Conservation (phyloP, 2,329 filamentous ascomycete species). For the Xylariomycetidae sp. region DNA sequence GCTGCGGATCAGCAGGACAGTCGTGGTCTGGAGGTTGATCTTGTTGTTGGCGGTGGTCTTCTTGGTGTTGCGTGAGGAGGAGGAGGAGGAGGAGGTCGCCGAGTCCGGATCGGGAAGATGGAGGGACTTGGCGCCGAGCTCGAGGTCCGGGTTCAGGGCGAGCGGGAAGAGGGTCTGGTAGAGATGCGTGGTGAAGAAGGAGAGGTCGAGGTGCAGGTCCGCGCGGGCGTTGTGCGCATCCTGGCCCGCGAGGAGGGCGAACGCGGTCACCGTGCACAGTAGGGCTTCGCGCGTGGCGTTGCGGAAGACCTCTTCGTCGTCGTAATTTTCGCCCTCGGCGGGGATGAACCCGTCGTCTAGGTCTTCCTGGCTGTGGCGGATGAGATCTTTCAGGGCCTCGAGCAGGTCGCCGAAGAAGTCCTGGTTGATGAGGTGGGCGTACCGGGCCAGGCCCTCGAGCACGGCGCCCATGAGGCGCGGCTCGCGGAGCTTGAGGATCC, state of each 20-base stretch:
- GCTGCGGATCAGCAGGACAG: slow-evolving; percentile 83
- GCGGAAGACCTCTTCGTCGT: slow-evolving; percentile 47
- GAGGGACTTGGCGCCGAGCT: slow-evolving; percentile 70
- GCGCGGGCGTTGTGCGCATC: slow-evolving; percentile 81
- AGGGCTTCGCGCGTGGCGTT: slow-evolving; percentile 83
- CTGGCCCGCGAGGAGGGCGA: slow-evolving; percentile 91
- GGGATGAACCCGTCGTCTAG: slow-evolving; percentile 42
- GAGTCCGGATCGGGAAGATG: slow-evolving; percentile 63
- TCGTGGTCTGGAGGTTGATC: slow-evolving; percentile 92
- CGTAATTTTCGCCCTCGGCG: slow-evolving; percentile 37
- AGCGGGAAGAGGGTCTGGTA: slow-evolving; percentile 80
- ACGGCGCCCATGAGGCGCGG: slow-evolving; percentile 94
- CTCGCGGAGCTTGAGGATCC: slow-evolving; percentile 78
- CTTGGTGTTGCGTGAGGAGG: too few species aligned
- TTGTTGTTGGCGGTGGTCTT: slow-evolving; percentile 52
- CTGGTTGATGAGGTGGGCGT: slow-evolving; percentile 95
- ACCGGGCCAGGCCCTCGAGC: slow-evolving; percentile 88
- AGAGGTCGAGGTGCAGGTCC: slow-evolving; percentile 81
- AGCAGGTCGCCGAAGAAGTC: slow-evolving; percentile 97
- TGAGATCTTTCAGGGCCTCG: slow-evolving; percentile 89
- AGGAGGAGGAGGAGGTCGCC: slow-evolving; percentile 32
- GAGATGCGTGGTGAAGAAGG: slow-evolving; percentile 91
- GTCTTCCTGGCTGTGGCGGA: slow-evolving; percentile 65
- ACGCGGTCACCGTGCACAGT: slow-evolving; percentile 92
- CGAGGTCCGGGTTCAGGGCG: slow-evolving; percentile 78